Conservation (phyloP, 345 rosid genomes). For the Chamaenerion angustifolium region DNA sequence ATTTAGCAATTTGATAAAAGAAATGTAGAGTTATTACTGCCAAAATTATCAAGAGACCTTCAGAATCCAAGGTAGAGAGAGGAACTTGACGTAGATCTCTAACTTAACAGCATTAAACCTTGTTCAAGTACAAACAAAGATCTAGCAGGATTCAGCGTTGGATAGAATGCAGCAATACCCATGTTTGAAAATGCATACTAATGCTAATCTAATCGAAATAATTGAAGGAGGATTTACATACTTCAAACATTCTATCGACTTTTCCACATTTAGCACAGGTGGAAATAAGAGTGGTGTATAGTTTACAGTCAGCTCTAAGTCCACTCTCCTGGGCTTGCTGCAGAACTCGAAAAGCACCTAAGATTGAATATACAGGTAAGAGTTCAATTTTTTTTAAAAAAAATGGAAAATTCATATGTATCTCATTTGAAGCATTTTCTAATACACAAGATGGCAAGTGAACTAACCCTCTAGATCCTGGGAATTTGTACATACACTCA, state of each 20-base stretch:
- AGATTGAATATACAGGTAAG: slow-evolving; percentile 1
- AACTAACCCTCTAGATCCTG: slow-evolving; percentile 62
- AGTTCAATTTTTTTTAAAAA: neutral
- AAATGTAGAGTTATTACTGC: too few species aligned
- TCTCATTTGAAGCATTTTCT: neutral
- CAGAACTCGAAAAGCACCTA: slow-evolving; percentile 74
- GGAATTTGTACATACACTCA: slow-evolving; percentile 74
- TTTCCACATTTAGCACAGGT: slow-evolving; percentile 88
- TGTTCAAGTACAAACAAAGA: neutral
- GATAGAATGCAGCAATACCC: neutral
- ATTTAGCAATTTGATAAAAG: too few species aligned
- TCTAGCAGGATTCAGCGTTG: neutral
- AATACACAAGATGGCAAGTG: slow-evolving; percentile 1
- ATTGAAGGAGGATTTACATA: slow-evolving; percentile 19
- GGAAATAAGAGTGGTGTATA: slow-evolving; percentile 85
- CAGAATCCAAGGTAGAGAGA: too few species aligned
- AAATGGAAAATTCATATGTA: neutral
- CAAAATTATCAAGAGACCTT: too few species aligned
- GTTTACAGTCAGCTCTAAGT: slow-evolving; percentile 69
- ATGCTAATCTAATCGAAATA: neutral
- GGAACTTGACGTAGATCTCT: too few species aligned
- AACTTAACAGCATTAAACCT: neutral
- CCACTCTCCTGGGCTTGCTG: slow-evolving; percentile 54
- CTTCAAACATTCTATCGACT: slow-evolving; percentile 96
- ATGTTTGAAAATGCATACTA: neutral